Conservation (phyloP, 208 protist species). For the Leishmania arabica region DNA sequence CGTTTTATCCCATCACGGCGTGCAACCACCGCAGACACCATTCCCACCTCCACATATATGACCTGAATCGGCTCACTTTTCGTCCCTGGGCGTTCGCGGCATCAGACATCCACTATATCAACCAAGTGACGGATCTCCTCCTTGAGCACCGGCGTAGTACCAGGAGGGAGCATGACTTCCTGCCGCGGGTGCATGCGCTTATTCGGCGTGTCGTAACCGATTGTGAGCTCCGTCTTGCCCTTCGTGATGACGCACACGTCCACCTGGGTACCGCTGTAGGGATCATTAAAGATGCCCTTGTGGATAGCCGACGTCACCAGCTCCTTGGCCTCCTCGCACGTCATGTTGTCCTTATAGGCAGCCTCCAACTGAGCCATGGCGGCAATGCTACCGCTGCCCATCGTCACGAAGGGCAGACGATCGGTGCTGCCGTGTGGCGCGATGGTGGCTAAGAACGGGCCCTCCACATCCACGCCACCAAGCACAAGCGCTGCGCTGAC, state of each 20-base stretch:
- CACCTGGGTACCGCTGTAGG: slow-evolving; percentile 99
- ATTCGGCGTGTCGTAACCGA: slow-evolving; percentile 88
- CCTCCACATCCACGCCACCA: slow-evolving; percentile 98
- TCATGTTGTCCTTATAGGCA: slow-evolving; percentile 95
- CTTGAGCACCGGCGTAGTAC: slow-evolving; percentile 72
- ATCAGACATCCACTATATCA: slow-evolving; percentile 69
- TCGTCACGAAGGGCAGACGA: slow-evolving; percentile 98
- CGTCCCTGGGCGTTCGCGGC: not conserved
- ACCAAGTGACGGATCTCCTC: slow-evolving; percentile 86
- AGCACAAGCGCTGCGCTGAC: slow-evolving; percentile 99
- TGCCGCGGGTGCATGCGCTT: slow-evolving; percentile 82
- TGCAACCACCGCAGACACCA: not conserved
- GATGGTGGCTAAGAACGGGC: slow-evolving; percentile 97
- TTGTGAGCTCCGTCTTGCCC: slow-evolving; percentile 78
- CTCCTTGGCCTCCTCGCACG: slow-evolving; percentile 96
- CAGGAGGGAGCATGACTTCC: slow-evolving; percentile 70
- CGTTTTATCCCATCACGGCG: not conserved
- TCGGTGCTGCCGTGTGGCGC: slow-evolving; percentile 98
- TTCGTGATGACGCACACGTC: slow-evolving; percentile 98
- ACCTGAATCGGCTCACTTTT: not conserved
- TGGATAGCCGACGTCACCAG: slow-evolving; percentile 97
- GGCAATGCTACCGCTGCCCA: slow-evolving; percentile 99
- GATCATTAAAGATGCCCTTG: slow-evolving; percentile 99
- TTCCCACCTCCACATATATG: not conserved
- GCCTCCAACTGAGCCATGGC: slow-evolving; percentile 99